Evolutionary conservation across 495 filamentous ascomycete genomes (phyloP).

Genomic region (Cercophora sp.): DNA sequence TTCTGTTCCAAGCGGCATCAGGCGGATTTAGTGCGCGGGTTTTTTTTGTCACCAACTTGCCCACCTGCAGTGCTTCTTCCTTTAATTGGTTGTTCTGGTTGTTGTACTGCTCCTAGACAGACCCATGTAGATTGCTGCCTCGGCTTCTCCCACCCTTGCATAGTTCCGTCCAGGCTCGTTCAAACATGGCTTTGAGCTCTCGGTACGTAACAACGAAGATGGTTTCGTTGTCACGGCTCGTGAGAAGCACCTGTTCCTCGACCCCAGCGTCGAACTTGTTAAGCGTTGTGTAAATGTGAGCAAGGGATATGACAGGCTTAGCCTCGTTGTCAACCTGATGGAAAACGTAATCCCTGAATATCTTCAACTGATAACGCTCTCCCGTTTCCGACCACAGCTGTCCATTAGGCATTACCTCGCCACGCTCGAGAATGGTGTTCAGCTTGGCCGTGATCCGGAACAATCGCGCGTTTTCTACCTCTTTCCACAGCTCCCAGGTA

Average conservation of each 20-base stretch:
- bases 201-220: conserved; percentile 81
- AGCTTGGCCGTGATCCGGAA: conserved; percentile 81
- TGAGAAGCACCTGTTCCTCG: conserved; percentile 79
- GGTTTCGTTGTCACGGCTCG: conserved; percentile 85
- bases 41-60: too few species aligned
- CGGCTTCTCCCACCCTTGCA: conserved; percentile 23
- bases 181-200: conserved; percentile 76
- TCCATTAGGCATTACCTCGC: conserved; percentile 69
- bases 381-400: conserved; percentile 88
- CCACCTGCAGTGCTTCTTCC: too few species aligned
- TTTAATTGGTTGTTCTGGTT: too few species aligned
- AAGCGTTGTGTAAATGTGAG: conserved; percentile 74
- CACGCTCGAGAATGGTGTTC: conserved; percentile 79
- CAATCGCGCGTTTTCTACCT: conserved; percentile 88
- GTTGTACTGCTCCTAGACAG: too few species aligned
- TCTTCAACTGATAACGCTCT: conserved; percentile 82
- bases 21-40: too few species aligned
- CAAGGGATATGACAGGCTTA: conserved; percentile 75
- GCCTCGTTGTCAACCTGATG: conserved; percentile 86
- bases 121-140: too few species aligned
- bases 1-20: too few species aligned
- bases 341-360: conserved; percentile 96
- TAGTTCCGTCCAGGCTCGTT: conserved; percentile 72
- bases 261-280: conserved; percentile 90
- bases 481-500: conserved; percentile 57